phyloP scores from a whole-genome alignment of 1,284 basidiomycete species.

The Moesziomyces parantarcticus region DNA sequence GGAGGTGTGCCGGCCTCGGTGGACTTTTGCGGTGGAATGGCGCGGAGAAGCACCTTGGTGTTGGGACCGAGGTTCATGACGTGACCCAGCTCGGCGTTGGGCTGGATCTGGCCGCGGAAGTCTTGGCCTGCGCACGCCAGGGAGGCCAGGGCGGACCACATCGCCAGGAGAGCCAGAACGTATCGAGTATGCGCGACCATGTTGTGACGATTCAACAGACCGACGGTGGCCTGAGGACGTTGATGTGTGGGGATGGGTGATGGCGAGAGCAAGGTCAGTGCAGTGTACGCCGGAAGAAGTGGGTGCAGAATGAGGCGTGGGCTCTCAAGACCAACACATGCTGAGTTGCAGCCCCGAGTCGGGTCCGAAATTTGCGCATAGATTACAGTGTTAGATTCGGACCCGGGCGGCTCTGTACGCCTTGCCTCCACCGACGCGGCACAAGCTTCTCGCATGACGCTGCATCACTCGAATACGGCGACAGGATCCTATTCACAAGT shows the following conservation, averaged over 20 bases:
- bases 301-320: neutral
- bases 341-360: too few relatives aligned
- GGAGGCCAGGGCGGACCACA: constrained; percentile 15
- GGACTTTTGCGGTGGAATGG: constrained; percentile 19
- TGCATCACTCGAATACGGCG: too few relatives aligned
- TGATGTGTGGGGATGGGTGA: too few relatives aligned
- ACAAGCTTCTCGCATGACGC: too few relatives aligned
- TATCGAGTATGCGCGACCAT: constrained; percentile 4
- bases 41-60: constrained; percentile 31
- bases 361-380: too few relatives aligned
- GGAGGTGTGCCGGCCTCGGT: neutral
- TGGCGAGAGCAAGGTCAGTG: too few relatives aligned
- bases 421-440: too few relatives aligned
- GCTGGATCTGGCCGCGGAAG: constrained; percentile 50
- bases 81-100: constrained; percentile 41
- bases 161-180: constrained; percentile 9
- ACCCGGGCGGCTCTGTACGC: too few relatives aligned
- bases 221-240: too few relatives aligned
- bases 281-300: neutral
- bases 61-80: constrained; percentile 41
- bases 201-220: neutral
- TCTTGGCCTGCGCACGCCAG: constrained; percentile 23
- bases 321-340: too few relatives aligned
- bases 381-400: too few relatives aligned
- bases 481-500: too few relatives aligned